These are phyloP conservation scores for Phycomyces blakesleeanus DNA, from an alignment of 192 early-diverging fungal genomes.

Conservation along the genomic window DNA sequence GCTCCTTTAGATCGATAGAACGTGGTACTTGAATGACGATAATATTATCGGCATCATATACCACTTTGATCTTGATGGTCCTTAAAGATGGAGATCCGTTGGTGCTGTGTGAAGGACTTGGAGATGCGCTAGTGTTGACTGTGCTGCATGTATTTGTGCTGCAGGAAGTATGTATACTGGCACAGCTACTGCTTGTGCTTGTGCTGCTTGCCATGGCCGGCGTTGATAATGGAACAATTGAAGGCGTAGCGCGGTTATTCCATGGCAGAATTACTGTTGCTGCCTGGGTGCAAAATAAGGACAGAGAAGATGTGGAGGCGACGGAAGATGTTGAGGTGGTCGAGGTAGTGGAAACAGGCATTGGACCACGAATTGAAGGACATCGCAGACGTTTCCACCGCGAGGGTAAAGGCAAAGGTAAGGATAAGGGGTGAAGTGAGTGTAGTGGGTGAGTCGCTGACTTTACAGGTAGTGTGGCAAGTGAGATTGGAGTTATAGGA, in stretches of 20 bases:
- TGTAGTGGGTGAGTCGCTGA: background rate
- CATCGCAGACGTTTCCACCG: slow-evolving; percentile 18
- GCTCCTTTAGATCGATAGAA: slow-evolving; percentile 14
- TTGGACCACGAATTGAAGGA: background rate
- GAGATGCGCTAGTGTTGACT: background rate
- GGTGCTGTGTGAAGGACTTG: background rate
- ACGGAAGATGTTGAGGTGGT: slow-evolving; percentile 4
- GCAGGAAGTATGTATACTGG: background rate
- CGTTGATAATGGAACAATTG: background rate
- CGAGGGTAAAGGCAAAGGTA: too few species aligned
- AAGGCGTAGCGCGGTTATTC: background rate
- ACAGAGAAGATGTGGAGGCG: slow-evolving; percentile 9
- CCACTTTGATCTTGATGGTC: slow-evolving; percentile 21
- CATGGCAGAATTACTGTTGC: slow-evolving; percentile 15
- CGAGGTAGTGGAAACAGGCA: background rate
- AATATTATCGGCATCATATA: slow-evolving; percentile 29
- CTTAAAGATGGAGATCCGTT: background rate
- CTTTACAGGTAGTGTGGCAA: background rate
- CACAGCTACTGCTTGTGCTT: background rate
- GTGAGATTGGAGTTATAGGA: background rate
- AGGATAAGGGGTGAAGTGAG: too few species aligned
- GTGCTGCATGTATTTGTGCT: background rate
- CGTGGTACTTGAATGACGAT: slow-evolving; percentile 30
- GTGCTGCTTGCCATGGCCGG: background rate
- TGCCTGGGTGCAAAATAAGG: slow-evolving; percentile 24